Conservation (phyloP, 176 grass and related monocot genomes). For the Dendrocalamus sinicus region DNA sequence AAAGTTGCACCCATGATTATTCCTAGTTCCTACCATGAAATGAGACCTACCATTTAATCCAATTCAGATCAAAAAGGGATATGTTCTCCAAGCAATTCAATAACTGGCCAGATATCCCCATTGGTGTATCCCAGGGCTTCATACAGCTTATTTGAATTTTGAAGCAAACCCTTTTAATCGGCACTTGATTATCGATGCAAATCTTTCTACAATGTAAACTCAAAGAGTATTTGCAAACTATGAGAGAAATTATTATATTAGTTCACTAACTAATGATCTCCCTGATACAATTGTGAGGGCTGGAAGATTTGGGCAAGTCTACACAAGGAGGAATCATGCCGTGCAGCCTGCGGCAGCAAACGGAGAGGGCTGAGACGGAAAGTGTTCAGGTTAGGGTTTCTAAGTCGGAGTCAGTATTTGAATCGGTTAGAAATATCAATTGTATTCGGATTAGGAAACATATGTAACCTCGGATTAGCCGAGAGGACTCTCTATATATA, state of each 20-base stretch:
- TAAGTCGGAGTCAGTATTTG: too few species aligned
- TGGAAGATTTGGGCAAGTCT: too few species aligned
- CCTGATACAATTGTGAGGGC: neutral
- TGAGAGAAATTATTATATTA: neutral
- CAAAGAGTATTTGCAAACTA: neutral
- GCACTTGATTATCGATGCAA: neutral
- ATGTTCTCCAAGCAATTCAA: slow-evolving; percentile 5
- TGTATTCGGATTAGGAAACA: too few species aligned
- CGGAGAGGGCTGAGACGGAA: too few species aligned
- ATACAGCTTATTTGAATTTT: slow-evolving; percentile 10
- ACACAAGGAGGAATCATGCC: too few species aligned
- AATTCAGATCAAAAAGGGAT: neutral
- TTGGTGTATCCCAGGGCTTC: neutral
- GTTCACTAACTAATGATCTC: slow-evolving; percentile 20
- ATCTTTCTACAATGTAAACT: neutral
- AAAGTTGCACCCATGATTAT: neutral
- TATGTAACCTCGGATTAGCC: too few species aligned
- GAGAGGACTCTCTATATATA: too few species aligned
- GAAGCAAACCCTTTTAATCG: slow-evolving; percentile 12
- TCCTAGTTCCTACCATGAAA: slow-evolving; percentile 20
- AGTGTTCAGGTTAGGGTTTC: too few species aligned
- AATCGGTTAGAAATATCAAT: too few species aligned
- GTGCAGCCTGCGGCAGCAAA: too few species aligned
- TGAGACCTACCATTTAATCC: slow-evolving; percentile 10
- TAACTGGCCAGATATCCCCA: slow-evolving; percentile 15